These are phyloP conservation scores for Thermothielavioides terrestris DNA, from an alignment of 495 filamentous ascomycete species.

Conservation along the genomic window DNA sequence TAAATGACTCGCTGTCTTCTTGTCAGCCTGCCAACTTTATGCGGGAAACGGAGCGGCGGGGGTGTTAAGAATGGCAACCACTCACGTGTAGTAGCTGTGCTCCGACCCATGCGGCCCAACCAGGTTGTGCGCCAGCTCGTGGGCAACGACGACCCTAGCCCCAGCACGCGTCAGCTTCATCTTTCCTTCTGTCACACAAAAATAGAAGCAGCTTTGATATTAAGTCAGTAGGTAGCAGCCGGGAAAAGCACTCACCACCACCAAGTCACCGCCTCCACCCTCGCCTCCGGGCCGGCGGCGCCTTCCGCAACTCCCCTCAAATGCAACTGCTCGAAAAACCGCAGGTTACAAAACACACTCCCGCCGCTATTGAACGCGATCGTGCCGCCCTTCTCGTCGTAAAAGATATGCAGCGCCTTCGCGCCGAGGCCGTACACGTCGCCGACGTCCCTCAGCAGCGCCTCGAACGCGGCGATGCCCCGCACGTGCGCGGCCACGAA, in stretches of 20 bases:
- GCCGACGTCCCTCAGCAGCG: constrained; percentile 59
- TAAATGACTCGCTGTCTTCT: constrained; percentile 37
- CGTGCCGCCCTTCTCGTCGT: constrained; percentile 64
- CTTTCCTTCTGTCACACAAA: too few species aligned
- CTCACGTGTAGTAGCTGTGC: constrained; percentile 79
- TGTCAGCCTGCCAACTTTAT: constrained; percentile 5
- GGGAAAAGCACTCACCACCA: constrained; percentile 35
- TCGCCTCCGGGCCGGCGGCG: constrained; percentile 30
- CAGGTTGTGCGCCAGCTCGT: constrained; percentile 92
- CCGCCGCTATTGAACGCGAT: constrained; percentile 84
- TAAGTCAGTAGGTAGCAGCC: neutral
- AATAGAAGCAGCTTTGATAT: too few species aligned
- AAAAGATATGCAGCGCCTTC: constrained; percentile 71
- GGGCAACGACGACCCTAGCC: constrained; percentile 77
- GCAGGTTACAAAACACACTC: constrained; percentile 86
- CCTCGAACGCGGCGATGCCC: constrained; percentile 61
- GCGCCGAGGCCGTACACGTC: constrained; percentile 57
- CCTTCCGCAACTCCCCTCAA: constrained; percentile 27
- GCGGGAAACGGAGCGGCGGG: neutral
- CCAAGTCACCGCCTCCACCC: constrained; percentile 63
- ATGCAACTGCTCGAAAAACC: constrained; percentile 79
- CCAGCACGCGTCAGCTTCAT: neutral
- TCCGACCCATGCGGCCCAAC: constrained; percentile 68
- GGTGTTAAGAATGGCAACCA: neutral
- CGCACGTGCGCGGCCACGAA: constrained; percentile 57